A percentile compares a stretch with the other conserved stretches of the same genome.
These are phyloP conservation scores for Halenospora varia DNA, from an alignment of 495 filamentous ascomycete species.

Conservation along the genomic window DNA sequence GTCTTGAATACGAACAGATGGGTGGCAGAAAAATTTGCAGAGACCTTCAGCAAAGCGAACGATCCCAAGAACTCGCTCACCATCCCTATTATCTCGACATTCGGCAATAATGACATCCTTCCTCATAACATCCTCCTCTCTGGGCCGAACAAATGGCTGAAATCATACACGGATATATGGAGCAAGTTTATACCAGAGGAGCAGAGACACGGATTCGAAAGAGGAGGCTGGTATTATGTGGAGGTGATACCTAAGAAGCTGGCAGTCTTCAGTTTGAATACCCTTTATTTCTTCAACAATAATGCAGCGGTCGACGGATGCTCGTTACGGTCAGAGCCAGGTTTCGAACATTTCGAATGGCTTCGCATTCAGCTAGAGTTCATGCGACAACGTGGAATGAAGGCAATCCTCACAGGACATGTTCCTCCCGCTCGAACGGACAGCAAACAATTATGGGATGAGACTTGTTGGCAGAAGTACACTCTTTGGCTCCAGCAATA, in stretches of 20 bases:
- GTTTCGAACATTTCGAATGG: slow-evolving; percentile 96
- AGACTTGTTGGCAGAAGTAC: slow-evolving; percentile 97
- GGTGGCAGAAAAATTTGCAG: slow-evolving; percentile 70
- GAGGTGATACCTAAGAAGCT: slow-evolving; percentile 87
- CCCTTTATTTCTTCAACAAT: slow-evolving; percentile 89
- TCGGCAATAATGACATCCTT: slow-evolving; percentile 97
- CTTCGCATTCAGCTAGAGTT: slow-evolving; percentile 85
- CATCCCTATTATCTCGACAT: slow-evolving; percentile 82
- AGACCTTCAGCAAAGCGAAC: slow-evolving; percentile 58
- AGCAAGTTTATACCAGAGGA: slow-evolving; percentile 82
- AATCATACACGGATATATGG: slow-evolving; percentile 72
- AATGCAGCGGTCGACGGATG: slow-evolving; percentile 94
- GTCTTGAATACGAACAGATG: slow-evolving; percentile 70
- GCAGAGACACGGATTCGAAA: slow-evolving; percentile 86
- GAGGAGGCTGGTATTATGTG: slow-evolving; percentile 89
- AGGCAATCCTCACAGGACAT: slow-evolving; percentile 92
- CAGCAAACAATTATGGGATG: slow-evolving; percentile 82
- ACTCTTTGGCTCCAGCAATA: slow-evolving; percentile 85
- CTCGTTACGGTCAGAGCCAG: slow-evolving; percentile 68
- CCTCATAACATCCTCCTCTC: slow-evolving; percentile 90
- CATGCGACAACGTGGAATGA: slow-evolving; percentile 79
- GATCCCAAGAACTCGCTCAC: slow-evolving; percentile 53
- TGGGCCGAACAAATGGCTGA: slow-evolving; percentile 83
- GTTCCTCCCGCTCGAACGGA: slow-evolving; percentile 84
- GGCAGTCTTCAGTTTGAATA: slow-evolving; percentile 93